Evolutionary conservation across 495 filamentous ascomycete species (phyloP), one percentile per base, ranked within the genome.

Genomic region (Lasiosphaeria hispida): DNA sequence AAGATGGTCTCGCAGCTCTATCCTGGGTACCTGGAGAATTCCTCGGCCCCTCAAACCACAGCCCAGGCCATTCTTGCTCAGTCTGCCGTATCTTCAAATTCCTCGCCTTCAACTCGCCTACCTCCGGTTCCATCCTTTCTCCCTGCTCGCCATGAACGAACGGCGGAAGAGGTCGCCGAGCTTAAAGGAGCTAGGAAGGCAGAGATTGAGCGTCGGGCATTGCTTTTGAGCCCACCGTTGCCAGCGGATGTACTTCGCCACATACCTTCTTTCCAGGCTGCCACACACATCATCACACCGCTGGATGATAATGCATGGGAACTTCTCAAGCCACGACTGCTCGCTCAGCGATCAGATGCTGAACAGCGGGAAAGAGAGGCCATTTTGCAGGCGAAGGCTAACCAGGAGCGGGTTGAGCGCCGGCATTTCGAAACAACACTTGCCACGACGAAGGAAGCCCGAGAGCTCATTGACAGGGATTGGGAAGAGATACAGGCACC

Each of bases 401-500:
- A 80, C 44, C 70, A 81, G 58, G 74, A 78, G 44, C 42, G 23
- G 7, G 53, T 57, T 3, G 63, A 63, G 18, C 56, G 39, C 19
- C 58, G 40, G 6, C 57, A 62, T 15, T 48, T 63, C 15, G 67
- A 77, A 48, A 43, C 58, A 51, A 71, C 55, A 48, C 45, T 51
- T 51, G 60, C 49, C 60, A 77, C 65, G 52, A 64, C 70, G 4
- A 84, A 81, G 67, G 81, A 85, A 57, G 74, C 77, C 15, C 83
- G 83, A 60, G 85, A 88, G 52, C 69, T 78, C 14, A 63, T 82
- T 41, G 85, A 87, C 59, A 76, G 80, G 45, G 75, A 83, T 45
- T 90, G 85, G 85, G 87, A 90, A 58, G 80, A 83, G n/a, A 66
- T 77, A 9, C 88, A 91, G 62, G 73, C 76, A 14, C 83, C 85